Percentiles rank a stretch among this genome's conserved stretches.
These are phyloP conservation scores for Pythium guiyangense DNA, from an alignment of 352 stramenopile species.

Conservation along the genomic window DNA sequence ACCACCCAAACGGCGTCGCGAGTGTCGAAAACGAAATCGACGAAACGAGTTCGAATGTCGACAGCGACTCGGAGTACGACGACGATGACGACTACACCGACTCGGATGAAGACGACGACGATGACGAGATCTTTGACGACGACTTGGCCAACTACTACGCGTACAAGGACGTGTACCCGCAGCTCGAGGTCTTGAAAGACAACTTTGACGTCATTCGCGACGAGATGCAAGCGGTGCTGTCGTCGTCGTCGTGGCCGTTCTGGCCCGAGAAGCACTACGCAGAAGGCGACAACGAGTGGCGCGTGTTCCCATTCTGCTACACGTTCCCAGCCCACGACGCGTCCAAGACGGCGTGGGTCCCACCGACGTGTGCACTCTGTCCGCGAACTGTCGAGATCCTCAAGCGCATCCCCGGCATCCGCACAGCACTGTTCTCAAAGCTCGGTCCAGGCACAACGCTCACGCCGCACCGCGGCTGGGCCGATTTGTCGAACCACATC, in stretches of 20 bases:
- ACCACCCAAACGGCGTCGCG: slow-evolving; percentile 17
- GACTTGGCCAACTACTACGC: slow-evolving; percentile 72
- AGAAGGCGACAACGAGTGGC: slow-evolving; percentile 65
- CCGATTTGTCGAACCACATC: slow-evolving; percentile 88
- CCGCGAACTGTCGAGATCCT: slow-evolving; percentile 76
- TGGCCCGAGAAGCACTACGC: slow-evolving; percentile 87
- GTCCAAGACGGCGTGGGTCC: slow-evolving; percentile 81
- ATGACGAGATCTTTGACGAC: slow-evolving; percentile 65
- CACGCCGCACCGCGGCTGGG: slow-evolving; percentile 76
- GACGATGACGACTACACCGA: slow-evolving; percentile 27
- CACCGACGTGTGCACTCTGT: slow-evolving; percentile 67
- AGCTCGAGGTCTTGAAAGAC: slow-evolving; percentile 66
- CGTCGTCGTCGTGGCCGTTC: slow-evolving; percentile 63
- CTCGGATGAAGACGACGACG: slow-evolving; percentile 28
- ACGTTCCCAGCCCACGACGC: slow-evolving; percentile 87
- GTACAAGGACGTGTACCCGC: slow-evolving; percentile 70
- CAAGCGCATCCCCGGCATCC: slow-evolving; percentile 52
- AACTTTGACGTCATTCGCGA: slow-evolving; percentile 74
- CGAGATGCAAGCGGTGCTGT: slow-evolving; percentile 61
- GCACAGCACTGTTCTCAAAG: slow-evolving; percentile 88
- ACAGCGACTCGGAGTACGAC: slow-evolving; percentile 10
- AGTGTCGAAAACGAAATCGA: neutral
- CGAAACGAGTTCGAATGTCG: too few species aligned
- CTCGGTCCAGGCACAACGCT: slow-evolving; percentile 77
- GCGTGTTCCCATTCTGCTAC: slow-evolving; percentile 89